phyloP scores from a whole-genome alignment of 1,284 basidiomycete species.

The Apiotrichum akiyoshidainum region DNA sequence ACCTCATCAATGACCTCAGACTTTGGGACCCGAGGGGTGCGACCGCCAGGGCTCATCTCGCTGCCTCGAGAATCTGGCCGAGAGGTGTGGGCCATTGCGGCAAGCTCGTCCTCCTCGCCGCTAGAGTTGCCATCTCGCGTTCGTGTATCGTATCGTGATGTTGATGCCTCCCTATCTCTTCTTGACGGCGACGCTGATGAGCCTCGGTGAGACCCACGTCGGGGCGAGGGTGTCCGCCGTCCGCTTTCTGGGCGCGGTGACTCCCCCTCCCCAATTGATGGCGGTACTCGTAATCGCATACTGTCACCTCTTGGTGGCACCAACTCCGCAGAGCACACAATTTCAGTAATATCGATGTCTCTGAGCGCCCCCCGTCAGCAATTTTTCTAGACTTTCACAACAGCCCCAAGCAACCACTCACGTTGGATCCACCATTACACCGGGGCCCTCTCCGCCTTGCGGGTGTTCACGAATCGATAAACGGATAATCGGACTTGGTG shows the following conservation, averaged over 20 bases:
- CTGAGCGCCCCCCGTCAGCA: slow-evolving; percentile 13
- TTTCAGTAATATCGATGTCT: slow-evolving; percentile 24
- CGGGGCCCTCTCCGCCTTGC: neutral
- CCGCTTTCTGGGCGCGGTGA: neutral
- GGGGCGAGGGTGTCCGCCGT: neutral
- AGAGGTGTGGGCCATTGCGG: neutral
- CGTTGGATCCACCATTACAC: slow-evolving; percentile 13
- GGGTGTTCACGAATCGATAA: slow-evolving; percentile 24
- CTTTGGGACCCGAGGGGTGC: neutral
- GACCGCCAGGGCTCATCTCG: slow-evolving; percentile 2
- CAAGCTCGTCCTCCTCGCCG: neutral
- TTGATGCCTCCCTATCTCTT: neutral
- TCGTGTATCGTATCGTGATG: neutral
- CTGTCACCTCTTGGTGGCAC: neutral
- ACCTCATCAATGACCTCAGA: neutral
- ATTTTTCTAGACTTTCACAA: neutral
- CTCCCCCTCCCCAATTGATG: neutral
- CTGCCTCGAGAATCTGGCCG: slow-evolving; percentile 7
- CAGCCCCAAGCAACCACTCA: slow-evolving; percentile 5
- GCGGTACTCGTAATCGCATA: neutral
- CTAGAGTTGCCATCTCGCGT: neutral
- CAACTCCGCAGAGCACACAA: slow-evolving; percentile 31
- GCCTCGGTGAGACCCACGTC: neutral
- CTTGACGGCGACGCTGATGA: neutral
- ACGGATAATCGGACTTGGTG: slow-evolving; percentile 30